Base-by-base conservation (phyloP, 495 filamentous ascomycete species). In the Penicillium lividum region DNA sequence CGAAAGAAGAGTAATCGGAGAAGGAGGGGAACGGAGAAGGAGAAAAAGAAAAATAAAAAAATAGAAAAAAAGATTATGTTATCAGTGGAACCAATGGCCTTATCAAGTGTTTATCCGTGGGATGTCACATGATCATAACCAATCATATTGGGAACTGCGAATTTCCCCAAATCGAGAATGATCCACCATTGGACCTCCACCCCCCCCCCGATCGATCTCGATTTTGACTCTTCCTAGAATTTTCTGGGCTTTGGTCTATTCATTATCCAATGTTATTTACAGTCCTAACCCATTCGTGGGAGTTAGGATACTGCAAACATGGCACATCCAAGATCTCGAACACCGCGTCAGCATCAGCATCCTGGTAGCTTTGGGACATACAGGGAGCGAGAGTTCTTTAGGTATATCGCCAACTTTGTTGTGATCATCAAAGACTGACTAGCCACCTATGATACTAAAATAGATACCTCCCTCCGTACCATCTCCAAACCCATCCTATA, bases 361-460 rank as follows among this genome's bases (percentile, higher is more conserved):
- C 53, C 45, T 11, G 22, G 33, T 36, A 51, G 36, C 36, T 60
- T 54, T 49, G 43, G 53, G 22, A 60, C 49, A 11, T 54, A 50
- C 8, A 47, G 51, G 46, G 64, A 70, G 42, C 67, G 67, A 22
- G 67, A 70, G 56, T 67, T 65, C 36, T 64, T 65, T 54, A 65
- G 63, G 67, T 70, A 57, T 28, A 52, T 55, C 5, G 27, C 22
- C 42, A 29, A n/a, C 15, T 43, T 6, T 7, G 3, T 16, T 7
- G n/a, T 16, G 38, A 5, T 40, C 38, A 13, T 56, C 7, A 15
- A 25, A 30, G 38, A 36, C 62, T 61, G 56, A 64, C 31, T 29
- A 16, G 38, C 22, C 22, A 22, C 22, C 22, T 22, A 13, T 40
- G 28, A 9, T 30, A 7, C 46, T 22, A 22, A 22, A 22, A 8